phyloP scores from a whole-genome alignment of 148 eudicot species.

The Rhododendron williamsianum region DNA sequence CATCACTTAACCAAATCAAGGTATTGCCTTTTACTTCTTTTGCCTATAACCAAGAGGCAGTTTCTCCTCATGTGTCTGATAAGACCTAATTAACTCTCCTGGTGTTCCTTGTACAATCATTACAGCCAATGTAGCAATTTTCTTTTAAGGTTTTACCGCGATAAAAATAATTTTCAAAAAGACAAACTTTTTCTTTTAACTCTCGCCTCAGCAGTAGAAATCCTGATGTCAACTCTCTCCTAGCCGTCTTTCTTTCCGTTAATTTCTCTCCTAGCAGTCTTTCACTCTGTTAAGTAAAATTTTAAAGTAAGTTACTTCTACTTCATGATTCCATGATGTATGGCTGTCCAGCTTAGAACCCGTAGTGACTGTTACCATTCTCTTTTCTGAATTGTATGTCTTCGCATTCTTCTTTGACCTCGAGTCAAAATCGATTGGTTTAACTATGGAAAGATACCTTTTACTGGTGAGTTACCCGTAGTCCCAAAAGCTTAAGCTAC shows the following conservation, averaged over 20 bases:
- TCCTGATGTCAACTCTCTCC: background rate
- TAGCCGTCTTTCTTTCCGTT: background rate
- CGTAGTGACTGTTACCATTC: background rate
- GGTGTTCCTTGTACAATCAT: background rate
- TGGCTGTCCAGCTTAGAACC: background rate
- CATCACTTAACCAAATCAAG: slow-evolving; percentile 87
- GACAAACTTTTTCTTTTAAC: background rate
- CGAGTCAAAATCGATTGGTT: background rate
- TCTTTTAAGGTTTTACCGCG: background rate
- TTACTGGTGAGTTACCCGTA: background rate
- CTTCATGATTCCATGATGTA: background rate
- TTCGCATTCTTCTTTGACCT: slow-evolving; percentile 31
- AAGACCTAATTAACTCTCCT: background rate
- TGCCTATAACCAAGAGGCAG: background rate
- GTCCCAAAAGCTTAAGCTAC: background rate
- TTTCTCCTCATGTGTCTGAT: background rate
- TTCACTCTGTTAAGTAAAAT: background rate
- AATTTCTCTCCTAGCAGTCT: background rate
- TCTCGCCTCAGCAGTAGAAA: background rate
- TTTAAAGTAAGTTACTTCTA: background rate
- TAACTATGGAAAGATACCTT: background rate
- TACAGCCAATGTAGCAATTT: background rate
- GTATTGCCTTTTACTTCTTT: slow-evolving; percentile 28
- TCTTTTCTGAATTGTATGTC: background rate
- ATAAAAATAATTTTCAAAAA: background rate